Evolutionary conservation across 306 rosid species (phyloP), one percentile per base, ranked within the genome.

Genomic region (Acacia crassicarpa): DNA sequence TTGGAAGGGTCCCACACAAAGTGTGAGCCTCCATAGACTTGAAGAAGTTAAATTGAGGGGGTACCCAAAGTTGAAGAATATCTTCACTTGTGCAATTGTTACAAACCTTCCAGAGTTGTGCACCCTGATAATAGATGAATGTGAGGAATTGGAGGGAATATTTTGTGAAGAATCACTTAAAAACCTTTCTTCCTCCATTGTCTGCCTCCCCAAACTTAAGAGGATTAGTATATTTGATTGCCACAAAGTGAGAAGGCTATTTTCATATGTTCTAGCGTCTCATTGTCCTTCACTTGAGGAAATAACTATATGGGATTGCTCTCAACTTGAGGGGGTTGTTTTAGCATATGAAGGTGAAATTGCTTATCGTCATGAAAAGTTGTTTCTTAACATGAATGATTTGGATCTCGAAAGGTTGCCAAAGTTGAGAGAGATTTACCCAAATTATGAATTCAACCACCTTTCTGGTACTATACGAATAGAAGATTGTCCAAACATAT

Each of bases 191-290:
- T 35, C 65, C 20, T 67, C 78, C 15, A 68, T 1, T 22, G 41
- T 7, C 61, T 70, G 74, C 74, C 43, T 70, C 74, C 35, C 74
- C 11, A n/a, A 22, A n/a, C 74, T 69, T 43, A 0, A 0, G 19
- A 0, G 0, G 0, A 43, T 70, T 13, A 0, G 0, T 0, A n/a
- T 70, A 13, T 7, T 0, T 0, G 9, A 0, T 0, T 70, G 35
- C 54, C 23, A 43, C 5, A 43, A 41, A 70, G 15, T 70, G n/a
- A 70, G 14, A 70, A n/a, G 54, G 9, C 1, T 69, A 1, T 70
- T 43, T 53, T 41, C 35, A 12, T 43, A 70, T 43, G 22, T 35
- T 70, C 11, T 20, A 2, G 74, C 74, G 4, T 70, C 9, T 43
- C 54, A 70, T 43, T 41, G 74, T 12, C 54, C 54, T 5, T 70